These are phyloP conservation scores for Suillus subalutaceus DNA, from an alignment of 768 basidiomycete species.

Conservation along the genomic window DNA sequence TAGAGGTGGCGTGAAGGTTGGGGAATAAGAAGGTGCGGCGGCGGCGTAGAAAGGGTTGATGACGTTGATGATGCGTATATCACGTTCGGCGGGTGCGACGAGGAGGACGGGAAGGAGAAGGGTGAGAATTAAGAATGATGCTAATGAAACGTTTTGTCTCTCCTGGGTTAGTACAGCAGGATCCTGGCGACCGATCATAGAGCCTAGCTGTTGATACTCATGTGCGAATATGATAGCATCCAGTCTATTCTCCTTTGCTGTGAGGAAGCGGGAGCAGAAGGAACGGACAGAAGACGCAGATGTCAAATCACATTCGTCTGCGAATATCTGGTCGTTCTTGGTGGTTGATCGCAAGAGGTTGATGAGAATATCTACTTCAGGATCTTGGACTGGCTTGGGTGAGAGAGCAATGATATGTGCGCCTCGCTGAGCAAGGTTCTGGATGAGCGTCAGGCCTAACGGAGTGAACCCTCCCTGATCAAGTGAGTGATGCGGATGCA, in stretches of 20 bases:
- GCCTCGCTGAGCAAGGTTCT: slow-evolving; percentile 69
- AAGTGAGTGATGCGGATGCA: neutral
- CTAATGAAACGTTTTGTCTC: slow-evolving; percentile 56
- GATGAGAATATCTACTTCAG: slow-evolving; percentile 60
- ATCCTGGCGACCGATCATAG: slow-evolving; percentile 37
- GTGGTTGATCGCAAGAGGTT: slow-evolving; percentile 71
- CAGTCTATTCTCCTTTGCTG: slow-evolving; percentile 63
- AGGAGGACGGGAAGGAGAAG: slow-evolving; percentile 80
- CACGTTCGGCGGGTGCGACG: slow-evolving; percentile 82
- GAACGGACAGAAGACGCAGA: slow-evolving; percentile 67
- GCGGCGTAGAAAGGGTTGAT: slow-evolving; percentile 92
- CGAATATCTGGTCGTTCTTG: slow-evolving; percentile 77
- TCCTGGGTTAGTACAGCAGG: slow-evolving; percentile 34
- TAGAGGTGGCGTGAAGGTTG: slow-evolving; percentile 30
- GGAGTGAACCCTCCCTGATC: slow-evolving; percentile 69
- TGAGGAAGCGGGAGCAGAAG: slow-evolving; percentile 72
- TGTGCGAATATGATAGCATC: slow-evolving; percentile 82
- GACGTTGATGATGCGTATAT: slow-evolving; percentile 86
- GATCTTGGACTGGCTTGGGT: slow-evolving; percentile 53
- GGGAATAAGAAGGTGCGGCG: slow-evolving; percentile 51
- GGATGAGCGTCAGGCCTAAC: slow-evolving; percentile 42
- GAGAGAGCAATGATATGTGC: slow-evolving; percentile 81
- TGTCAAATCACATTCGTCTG: slow-evolving; percentile 74
- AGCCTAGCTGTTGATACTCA: slow-evolving; percentile 71
- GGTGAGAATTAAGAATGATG: slow-evolving; percentile 79